Base-by-base conservation (phyloP, 2,329 filamentous ascomycete species). In the Davidsoniella virescens region DNA sequence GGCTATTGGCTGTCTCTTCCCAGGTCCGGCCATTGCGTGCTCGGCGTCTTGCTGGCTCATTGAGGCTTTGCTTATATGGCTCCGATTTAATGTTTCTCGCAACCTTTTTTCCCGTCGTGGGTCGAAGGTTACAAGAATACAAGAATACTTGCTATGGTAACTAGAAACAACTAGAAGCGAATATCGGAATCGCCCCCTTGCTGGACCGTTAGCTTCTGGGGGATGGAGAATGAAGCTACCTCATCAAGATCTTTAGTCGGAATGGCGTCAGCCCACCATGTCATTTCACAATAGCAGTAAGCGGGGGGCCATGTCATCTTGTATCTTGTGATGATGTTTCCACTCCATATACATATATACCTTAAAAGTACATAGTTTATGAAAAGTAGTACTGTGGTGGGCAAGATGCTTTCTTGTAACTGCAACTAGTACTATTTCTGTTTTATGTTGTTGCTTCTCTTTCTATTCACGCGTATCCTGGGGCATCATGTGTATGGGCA, bases 241-340 rank as follows among this genome's bases (percentile, higher is more conserved):
- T 33, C 29, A 33, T 12, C 8, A 33, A 47, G 14, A 10, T 12
- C 17, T 36, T 25, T 36, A 12, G 44, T 16, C 12, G 9, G 14
- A 16, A 52, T 52, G 46, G 50, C 50, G 50, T 52, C 50, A 52
- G 33, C 42, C 50, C 46, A 49, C 50, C 50, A 45, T 47, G 49
- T 44, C 18, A 23, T 37, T 40, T 33, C 12, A 33, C 29, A 33
- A 33, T 33, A 33, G 12, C 29, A 9, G 12, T 12, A 12, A 33
- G 29, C 29, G 29, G 29, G 29, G 29, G 29, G 8, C 10, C 12
- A 9, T 33, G 8, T 9, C 29, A 33, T 33, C 29, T 33, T 33
- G 29, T 33, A 33, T 33, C 29, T 33, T 33, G 29, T 33, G 9
- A 33, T 33, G 29, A 33, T 33, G 29, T 12, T 33, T 5, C 10